A percentile compares a stretch with the other conserved stretches of the same genome.
Conservation (phyloP, 108 stramenopile genomes). For the Skeletonema costatum region DNA sequence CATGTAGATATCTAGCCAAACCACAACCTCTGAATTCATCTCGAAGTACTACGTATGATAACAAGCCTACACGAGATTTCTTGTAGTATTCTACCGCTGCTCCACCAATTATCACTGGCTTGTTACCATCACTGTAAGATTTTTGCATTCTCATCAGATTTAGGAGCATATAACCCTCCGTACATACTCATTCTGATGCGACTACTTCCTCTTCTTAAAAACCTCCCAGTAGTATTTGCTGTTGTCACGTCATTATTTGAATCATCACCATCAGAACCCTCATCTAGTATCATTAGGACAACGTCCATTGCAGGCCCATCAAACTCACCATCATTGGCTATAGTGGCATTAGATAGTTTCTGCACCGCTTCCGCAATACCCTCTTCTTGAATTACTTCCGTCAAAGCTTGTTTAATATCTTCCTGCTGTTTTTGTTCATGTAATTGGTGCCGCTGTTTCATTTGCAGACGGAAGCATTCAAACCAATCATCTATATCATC, state of each 20-base stretch:
- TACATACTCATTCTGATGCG: conserved; percentile 5
- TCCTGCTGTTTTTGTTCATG: not conserved
- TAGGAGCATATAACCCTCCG: conserved; percentile 17
- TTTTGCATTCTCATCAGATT: not conserved
- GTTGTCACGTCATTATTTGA: not conserved
- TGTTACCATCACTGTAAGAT: not conserved
- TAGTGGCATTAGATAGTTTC: not conserved
- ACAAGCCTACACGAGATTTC: conserved; percentile 48
- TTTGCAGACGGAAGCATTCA: conserved; percentile 50
- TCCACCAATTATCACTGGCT: conserved; percentile 45
- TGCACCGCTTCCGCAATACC: conserved; percentile 1
- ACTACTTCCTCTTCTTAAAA: not conserved
- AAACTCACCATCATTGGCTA: conserved; percentile 12
- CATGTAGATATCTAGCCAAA: conserved; percentile 36
- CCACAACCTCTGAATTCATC: conserved; percentile 49
- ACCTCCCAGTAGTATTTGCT: not conserved
- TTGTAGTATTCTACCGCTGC: conserved; percentile 62
- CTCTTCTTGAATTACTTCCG: not conserved
- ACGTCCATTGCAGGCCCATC: conserved; percentile 52
- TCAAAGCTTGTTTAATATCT: not conserved
- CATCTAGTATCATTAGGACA: conserved; percentile 38
- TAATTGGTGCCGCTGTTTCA: conserved; percentile 13
- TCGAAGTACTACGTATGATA: conserved; percentile 55
- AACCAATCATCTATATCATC: conserved; percentile 64
- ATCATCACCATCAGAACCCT: not conserved